These are phyloP conservation scores for Fusarium zealandicum DNA, from an alignment of 2,329 filamentous ascomycete species.

Conservation along the genomic window DNA sequence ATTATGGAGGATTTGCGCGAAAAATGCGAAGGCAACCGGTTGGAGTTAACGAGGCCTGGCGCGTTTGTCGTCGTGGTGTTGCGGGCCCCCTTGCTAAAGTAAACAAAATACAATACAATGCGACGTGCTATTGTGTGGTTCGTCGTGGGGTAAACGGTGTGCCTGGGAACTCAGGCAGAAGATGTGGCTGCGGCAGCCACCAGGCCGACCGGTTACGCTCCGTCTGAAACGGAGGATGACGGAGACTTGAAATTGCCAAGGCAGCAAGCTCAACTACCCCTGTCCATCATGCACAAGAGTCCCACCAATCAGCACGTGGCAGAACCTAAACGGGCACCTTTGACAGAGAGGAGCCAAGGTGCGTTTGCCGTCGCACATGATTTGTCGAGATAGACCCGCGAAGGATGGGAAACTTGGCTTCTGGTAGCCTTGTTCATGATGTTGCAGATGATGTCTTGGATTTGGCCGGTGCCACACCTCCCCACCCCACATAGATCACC, in stretches of 20 bases:
- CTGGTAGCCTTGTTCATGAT: no score
- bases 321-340: constrained; percentile 25
- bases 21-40: constrained; percentile 28
- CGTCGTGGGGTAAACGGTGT: constrained; percentile 26
- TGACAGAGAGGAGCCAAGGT: constrained; percentile 14
- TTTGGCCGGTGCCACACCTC: constrained; percentile 12
- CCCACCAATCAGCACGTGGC: constrained; percentile 22
- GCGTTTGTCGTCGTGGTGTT: constrained; percentile 41
- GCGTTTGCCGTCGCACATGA: background rate
- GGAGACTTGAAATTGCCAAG: constrained; percentile 11
- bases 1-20: constrained; percentile 48
- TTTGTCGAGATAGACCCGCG: background rate
- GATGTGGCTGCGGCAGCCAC: constrained; percentile 16
- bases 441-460: background rate
- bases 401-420: background rate
- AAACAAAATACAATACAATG: constrained; percentile 45
- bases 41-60: constrained; percentile 36
- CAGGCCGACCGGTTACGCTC: constrained; percentile 3
- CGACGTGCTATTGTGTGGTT: constrained; percentile 3
- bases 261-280: constrained; percentile 15
- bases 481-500: background rate
- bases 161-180: constrained; percentile 20
- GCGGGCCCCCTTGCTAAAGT: constrained; percentile 38
- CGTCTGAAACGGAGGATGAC: constrained; percentile 26
- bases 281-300: constrained; percentile 9